Percentiles rank a stretch among this genome's conserved stretches.
These are phyloP conservation scores for Amniculicola lignicola DNA, from an alignment of 495 filamentous ascomycete genomes.

Conservation along the genomic window DNA sequence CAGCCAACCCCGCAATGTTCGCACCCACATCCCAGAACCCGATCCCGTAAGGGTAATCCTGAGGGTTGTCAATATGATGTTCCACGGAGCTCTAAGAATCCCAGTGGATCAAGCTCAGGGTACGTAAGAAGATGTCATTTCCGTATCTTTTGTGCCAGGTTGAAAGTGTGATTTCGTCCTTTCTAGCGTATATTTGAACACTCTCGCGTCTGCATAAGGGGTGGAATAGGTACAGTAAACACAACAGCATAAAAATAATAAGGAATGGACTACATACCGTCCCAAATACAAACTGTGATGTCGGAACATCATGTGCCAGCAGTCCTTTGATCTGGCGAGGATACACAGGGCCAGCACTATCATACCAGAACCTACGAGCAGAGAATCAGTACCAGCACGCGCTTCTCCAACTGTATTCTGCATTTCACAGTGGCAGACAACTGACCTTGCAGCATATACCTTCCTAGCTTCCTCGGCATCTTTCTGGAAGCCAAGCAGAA, in stretches of 20 bases:
- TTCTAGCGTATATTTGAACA: too few species aligned
- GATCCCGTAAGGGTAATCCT: slow-evolving; percentile 34
- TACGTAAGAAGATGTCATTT: too few species aligned
- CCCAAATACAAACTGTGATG: slow-evolving; percentile 33
- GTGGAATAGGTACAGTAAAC: too few species aligned
- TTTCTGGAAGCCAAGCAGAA: slow-evolving; percentile 28
- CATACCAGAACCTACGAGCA: slow-evolving; percentile 35
- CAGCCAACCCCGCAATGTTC: slow-evolving; percentile 19
- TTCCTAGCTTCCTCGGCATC: slow-evolving; percentile 21
- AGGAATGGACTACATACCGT: slow-evolving; percentile 22
- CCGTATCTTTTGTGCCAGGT: too few species aligned
- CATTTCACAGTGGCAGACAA: background rate
- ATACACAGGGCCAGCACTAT: slow-evolving; percentile 35
- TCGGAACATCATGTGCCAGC: slow-evolving; percentile 31
- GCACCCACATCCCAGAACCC: slow-evolving; percentile 32
- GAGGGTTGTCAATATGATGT: slow-evolving; percentile 1
- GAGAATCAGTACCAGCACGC: background rate
- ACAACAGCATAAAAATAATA: background rate
- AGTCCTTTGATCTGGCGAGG: slow-evolving; percentile 33
- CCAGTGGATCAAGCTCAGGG: too few species aligned
- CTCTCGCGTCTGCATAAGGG: too few species aligned
- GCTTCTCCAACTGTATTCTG: background rate
- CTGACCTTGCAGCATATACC: slow-evolving; percentile 23
- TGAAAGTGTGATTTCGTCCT: too few species aligned
- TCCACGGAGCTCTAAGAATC: background rate